These are phyloP conservation scores for Monosporascus sp. DNA, from an alignment of 2,329 filamentous ascomycete species.

Conservation along the genomic window DNA sequence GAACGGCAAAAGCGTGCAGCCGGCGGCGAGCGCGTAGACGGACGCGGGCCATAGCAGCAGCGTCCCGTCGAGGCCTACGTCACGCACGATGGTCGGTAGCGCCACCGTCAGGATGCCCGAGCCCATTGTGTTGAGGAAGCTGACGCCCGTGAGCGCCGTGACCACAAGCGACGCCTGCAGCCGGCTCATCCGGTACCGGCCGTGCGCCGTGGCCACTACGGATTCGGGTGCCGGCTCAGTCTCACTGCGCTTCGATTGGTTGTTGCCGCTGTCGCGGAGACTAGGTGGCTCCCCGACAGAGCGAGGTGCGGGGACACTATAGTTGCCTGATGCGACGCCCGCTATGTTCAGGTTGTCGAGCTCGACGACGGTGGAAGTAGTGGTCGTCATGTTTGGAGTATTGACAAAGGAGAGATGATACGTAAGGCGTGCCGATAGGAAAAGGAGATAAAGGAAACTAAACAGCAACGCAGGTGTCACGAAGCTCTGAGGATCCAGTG, in stretches of 20 bases:
- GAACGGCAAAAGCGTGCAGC: constrained; percentile 11
- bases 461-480: too few relatives aligned
- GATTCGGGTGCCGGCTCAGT: not conserved
- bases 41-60: constrained; percentile 11
- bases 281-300: not conserved
- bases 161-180: not conserved
- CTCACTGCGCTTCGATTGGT: not conserved
- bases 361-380: not conserved
- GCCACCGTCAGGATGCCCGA: constrained; percentile 19
- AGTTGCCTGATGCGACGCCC: not conserved
- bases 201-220: not conserved
- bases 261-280: not conserved
- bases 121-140: constrained; percentile 13
- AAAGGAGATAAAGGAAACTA: too few relatives aligned
- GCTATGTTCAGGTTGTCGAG: not conserved
- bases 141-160: constrained; percentile 2
- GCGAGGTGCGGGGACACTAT: not conserved
- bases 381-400: too few relatives aligned
- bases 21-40: constrained; percentile 10
- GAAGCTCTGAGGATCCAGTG: too few relatives aligned
- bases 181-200: not conserved
- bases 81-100: constrained; percentile 19
- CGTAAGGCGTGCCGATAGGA: too few relatives aligned
- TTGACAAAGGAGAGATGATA: too few relatives aligned
- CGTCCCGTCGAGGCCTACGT: constrained; percentile 7